These are phyloP conservation scores for Termitomyces sp. DNA, from an alignment of 768 basidiomycete genomes.

Conservation along the genomic window DNA sequence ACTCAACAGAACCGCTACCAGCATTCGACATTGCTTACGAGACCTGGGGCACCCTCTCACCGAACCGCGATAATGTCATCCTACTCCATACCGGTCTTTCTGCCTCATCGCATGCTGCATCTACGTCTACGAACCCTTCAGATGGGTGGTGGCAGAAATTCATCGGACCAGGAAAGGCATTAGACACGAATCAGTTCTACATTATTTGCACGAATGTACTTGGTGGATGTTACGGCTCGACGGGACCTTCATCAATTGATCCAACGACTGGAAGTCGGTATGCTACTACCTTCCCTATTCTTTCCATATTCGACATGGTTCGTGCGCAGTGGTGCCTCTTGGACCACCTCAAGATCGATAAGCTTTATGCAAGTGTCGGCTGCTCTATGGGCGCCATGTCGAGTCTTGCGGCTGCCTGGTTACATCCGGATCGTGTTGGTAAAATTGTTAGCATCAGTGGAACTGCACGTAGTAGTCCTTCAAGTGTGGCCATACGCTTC, in stretches of 20 bases:
- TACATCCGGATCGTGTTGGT: conserved; percentile 83
- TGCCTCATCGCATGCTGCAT: conserved; percentile 92
- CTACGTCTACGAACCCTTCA: conserved; percentile 68
- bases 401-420: conserved; percentile 92
- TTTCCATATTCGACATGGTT: conserved; percentile 97
- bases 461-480: conserved; percentile 87
- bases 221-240: conserved; percentile 97
- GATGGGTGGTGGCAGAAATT: conserved; percentile 99
- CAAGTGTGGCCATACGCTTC: conserved; percentile 92
- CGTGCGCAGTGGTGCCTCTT: conserved; percentile 86
- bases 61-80: conserved; percentile 79
- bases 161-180: conserved; percentile 90
- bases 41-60: conserved; percentile 91
- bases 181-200: conserved; percentile 92
- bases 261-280: conserved; percentile 67
- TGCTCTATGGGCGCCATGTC: conserved; percentile 99
- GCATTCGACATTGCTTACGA: conserved; percentile 92
- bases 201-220: conserved; percentile 95
- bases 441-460: conserved; percentile 95
- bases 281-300: conserved; percentile 86
- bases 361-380: conserved; percentile 91
- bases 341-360: conserved; percentile 79
- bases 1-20: conserved; percentile 49
- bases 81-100: conserved; percentile 95
- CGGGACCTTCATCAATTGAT: conserved; percentile 86